Evolutionary conservation across 228 moss, liverwort and hornwort species (phyloP), one percentile per base, ranked within the genome.

Genomic region (Sphagnum fallax): DNA sequence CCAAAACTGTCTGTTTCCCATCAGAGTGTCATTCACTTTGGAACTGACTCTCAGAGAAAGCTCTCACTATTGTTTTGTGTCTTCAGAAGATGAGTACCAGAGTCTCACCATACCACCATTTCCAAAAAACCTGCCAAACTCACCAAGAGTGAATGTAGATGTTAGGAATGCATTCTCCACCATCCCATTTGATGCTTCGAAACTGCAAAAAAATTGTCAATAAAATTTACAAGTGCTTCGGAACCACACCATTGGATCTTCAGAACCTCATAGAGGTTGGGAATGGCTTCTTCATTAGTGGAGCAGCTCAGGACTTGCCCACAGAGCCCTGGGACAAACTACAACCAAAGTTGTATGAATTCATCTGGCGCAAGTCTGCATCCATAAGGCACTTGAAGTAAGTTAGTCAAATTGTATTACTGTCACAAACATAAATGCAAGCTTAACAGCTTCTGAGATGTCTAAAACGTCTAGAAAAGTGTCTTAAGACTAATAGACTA

Each of bases 31-130:
- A 67, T 82, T 79, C 65, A 83, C 87, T 69, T 71, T 72, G 67
- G 83, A 67, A 66, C 49, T 70, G 49, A 78, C 69, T 49, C 87
- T 64, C 98, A 94, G 70, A 98, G 86, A 70, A 94, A 98, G 51
- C 98, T 94, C 74, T 98, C 98, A 67, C 89, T 87, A 67, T 81
- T 84, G 71, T 90, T 90, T 64, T 84, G 64, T 87, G 90, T 65
- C 75, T 84, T 82, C 98, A 90, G 74, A 98, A 98, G 7, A 98
- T 81, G 32, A 94, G 83, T 60, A 89, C 94, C 66, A 94, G 93
- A 67, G 75, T 92, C 5, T 86, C 60, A 52, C 81, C 64, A 57
- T 79, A 83, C 70, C 73, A 89, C 62, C 90, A 84, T 58, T 91
- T 90, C 94, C 94, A 92, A 80, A 83, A 78, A 64, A 70, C 79